These are phyloP conservation scores for Sordariomycetes sp. DNA, from an alignment of 2,329 filamentous ascomycete genomes.

Conservation along the genomic window DNA sequence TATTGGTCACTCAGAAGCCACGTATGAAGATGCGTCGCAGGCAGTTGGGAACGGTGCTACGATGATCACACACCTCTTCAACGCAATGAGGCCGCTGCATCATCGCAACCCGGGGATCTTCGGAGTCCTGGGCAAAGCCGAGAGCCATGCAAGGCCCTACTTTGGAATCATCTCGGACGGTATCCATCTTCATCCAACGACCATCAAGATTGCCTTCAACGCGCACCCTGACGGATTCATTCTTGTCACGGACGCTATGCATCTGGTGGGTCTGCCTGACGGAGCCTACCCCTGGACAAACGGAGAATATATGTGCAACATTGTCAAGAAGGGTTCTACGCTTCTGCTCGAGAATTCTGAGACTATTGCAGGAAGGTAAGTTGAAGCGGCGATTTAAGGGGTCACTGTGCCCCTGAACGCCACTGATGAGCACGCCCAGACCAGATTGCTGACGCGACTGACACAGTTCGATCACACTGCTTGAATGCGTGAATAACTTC, in stretches of 20 bases:
- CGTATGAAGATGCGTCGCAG: slow-evolving; percentile 68
- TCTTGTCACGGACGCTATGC: slow-evolving; percentile 89
- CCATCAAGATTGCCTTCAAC: slow-evolving; percentile 81
- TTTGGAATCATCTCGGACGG: slow-evolving; percentile 89
- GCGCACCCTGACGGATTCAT: slow-evolving; percentile 79
- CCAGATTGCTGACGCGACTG: neutral
- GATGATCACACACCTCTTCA: slow-evolving; percentile 92
- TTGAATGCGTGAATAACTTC: slow-evolving; percentile 79
- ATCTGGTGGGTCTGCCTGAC: slow-evolving; percentile 73
- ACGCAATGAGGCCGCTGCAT: slow-evolving; percentile 84
- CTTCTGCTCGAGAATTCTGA: slow-evolving; percentile 71
- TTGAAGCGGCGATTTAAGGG: no score
- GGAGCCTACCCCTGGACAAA: slow-evolving; percentile 85
- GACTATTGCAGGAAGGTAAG: slow-evolving; percentile 67
- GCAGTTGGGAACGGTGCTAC: slow-evolving; percentile 68
- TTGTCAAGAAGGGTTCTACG: slow-evolving; percentile 62
- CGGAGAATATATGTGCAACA: slow-evolving; percentile 44
- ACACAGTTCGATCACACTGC: slow-evolving; percentile 56
- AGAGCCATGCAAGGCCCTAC: slow-evolving; percentile 54
- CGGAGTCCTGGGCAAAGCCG: slow-evolving; percentile 65
- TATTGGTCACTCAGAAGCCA: slow-evolving; percentile 80
- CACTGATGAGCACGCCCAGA: neutral
- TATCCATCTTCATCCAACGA: slow-evolving; percentile 81
- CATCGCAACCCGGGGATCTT: slow-evolving; percentile 90
- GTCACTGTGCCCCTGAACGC: no score